Evolutionary conservation across 768 basidiomycete species (phyloP).

Genomic region (Hygrophorus russula): DNA sequence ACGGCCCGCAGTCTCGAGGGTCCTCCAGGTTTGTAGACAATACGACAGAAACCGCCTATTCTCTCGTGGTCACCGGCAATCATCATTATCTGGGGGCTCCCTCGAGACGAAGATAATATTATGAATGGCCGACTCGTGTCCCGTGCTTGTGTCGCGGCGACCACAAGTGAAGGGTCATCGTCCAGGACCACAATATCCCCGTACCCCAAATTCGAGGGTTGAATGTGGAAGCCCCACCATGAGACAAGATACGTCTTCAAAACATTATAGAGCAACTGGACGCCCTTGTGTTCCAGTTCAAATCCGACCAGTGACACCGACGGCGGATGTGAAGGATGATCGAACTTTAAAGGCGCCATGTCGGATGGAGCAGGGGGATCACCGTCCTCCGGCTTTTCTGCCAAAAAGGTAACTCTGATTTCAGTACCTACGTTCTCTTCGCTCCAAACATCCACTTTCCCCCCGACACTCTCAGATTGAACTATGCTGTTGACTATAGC

Average conservation of each 20-base stretch:
- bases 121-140: constrained; percentile 60
- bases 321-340: constrained; percentile 28
- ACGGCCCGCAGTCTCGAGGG: constrained; percentile 61
- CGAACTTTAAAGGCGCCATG: constrained; percentile 35
- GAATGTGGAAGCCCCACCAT: constrained; percentile 67
- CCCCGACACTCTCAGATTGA: constrained; percentile 72
- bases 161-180: constrained; percentile 55
- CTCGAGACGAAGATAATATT: constrained; percentile 61
- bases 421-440: constrained; percentile 86
- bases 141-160: constrained; percentile 42
- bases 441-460: constrained; percentile 91
- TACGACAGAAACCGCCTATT: constrained; percentile 80
- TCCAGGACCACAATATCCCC: constrained; percentile 77
- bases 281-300: constrained; percentile 49
- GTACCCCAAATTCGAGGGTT: constrained; percentile 25
- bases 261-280: constrained; percentile 52
- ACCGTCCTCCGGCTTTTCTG: constrained; percentile 43
- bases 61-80: constrained; percentile 63
- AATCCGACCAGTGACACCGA: constrained; percentile 68
- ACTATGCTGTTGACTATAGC: constrained; percentile 94
- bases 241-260: constrained; percentile 52
- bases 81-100: constrained; percentile 49
- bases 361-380: constrained; percentile 19
- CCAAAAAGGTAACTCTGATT: constrained; percentile 77
- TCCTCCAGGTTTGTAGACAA: constrained; percentile 83